Conservation (phyloP, 2,329 filamentous ascomycete genomes). For the Microsporum canis region DNA sequence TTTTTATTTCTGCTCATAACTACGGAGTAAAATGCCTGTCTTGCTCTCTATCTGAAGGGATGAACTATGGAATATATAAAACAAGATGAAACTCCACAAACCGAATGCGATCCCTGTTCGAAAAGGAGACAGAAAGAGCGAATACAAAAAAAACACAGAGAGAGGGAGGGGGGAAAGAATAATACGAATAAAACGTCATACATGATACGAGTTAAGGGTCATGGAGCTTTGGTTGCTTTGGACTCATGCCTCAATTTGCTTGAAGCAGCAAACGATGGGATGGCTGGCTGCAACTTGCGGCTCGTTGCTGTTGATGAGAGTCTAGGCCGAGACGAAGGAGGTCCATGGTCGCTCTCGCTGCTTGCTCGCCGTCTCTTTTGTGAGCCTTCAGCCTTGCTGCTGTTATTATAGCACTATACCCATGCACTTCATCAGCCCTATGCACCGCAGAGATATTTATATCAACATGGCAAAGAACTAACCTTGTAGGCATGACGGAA, state of each 20-base stretch:
- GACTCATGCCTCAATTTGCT: not conserved
- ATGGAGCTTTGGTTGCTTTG: not conserved
- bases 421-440: conserved; percentile 11
- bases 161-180: not conserved
- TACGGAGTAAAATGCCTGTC: not conserved
- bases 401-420: conserved; percentile 49
- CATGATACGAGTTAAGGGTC: not conserved
- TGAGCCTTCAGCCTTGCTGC: conserved; percentile 47
- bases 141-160: not conserved
- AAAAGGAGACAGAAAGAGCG: not conserved
- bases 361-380: conserved; percentile 53
- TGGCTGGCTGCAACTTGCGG: not conserved
- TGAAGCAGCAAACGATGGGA: not conserved
- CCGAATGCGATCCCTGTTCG: not conserved
- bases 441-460: not conserved
- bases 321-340: not conserved
- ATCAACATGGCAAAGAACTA: not conserved
- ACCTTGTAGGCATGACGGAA: conserved; percentile 84
- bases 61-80: not conserved
- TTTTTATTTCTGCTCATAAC: not conserved
- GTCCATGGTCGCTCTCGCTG: not conserved
- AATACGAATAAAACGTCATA: not conserved
- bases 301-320: not conserved
- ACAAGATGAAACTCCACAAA: not conserved
- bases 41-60: not conserved